These are phyloP conservation scores for Hypoxylon sp. DNA, from an alignment of 2,329 filamentous ascomycete species.

Conservation along the genomic window DNA sequence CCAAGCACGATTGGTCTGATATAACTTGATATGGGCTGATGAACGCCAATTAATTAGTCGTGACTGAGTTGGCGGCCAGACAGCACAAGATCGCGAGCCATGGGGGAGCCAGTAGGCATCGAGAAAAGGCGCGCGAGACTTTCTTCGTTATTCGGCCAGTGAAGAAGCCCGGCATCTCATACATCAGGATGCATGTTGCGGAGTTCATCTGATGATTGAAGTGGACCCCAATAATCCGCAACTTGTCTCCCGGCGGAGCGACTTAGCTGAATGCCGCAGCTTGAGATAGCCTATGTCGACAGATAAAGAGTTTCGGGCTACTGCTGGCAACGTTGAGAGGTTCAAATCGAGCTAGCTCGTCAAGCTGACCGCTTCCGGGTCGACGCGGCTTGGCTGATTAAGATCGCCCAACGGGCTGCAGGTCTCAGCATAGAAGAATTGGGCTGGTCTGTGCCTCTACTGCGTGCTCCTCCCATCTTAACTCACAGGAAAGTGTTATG, in stretches of 20 bases:
- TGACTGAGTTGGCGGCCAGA: constrained; percentile 34
- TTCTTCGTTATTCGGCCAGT: constrained; percentile 26
- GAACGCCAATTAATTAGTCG: constrained; percentile 31
- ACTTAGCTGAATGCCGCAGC: constrained; percentile 7
- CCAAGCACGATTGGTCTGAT: constrained; percentile 34
- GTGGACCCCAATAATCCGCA: constrained; percentile 33
- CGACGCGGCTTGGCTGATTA: constrained; percentile 37
- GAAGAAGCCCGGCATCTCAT: constrained; percentile 4
- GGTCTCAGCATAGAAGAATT: constrained; percentile 36
- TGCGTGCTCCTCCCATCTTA: constrained; percentile 33
- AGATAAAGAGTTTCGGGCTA: constrained; percentile 8
- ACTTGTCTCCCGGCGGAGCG: constrained; percentile 18
- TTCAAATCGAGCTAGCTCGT: constrained; percentile 24
- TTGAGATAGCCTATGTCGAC: constrained; percentile 35
- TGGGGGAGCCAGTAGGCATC: constrained; percentile 24
- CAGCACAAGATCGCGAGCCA: constrained; percentile 18
- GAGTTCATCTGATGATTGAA: constrained; percentile 21
- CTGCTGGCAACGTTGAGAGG: constrained; percentile 18
- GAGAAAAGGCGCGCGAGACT: constrained; percentile 9
- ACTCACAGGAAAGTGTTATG: constrained; percentile 16
- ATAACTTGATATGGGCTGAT: constrained; percentile 34
- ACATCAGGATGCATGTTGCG: constrained; percentile 16
- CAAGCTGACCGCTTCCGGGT: constrained; percentile 38
- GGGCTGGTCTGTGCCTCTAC: constrained; percentile 38
- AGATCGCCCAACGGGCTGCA: constrained; percentile 45